Evolutionary conservation across 768 basidiomycete genomes (phyloP).

Genomic region (Pluteus cervinus): DNA sequence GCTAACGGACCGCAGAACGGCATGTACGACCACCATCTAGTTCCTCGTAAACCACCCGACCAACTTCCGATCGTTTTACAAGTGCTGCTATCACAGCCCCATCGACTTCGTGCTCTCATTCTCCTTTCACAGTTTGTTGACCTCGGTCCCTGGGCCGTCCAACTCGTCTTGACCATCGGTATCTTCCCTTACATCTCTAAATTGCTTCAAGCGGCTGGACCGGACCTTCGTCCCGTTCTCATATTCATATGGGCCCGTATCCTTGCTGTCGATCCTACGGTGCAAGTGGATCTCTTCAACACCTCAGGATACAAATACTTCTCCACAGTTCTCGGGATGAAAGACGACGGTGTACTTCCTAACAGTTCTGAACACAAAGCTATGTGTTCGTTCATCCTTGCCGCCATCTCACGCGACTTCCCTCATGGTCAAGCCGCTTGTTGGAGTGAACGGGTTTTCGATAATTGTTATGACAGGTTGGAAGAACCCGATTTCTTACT

Average conservation of each 20-base stretch:
- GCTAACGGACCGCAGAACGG: conserved; percentile 19
- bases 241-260: conserved; percentile 99
- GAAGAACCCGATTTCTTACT: conserved; percentile 90
- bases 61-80: conserved; percentile 98
- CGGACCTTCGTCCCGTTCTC: conserved; percentile 92
- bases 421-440: conserved; percentile 84
- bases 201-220: conserved; percentile 89
- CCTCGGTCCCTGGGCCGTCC: conserved; percentile 97
- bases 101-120: conserved; percentile 91
- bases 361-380: conserved; percentile 95
- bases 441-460: conserved; percentile 75
- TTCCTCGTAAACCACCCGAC: conserved; percentile 89
- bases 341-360: conserved; percentile 71
- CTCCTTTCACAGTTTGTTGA: conserved; percentile 97
- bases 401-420: conserved; percentile 85
- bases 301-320: conserved; percentile 85
- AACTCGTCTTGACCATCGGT: conserved; percentile 91
- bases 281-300: conserved; percentile 84
- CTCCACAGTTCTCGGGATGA: conserved; percentile 64
- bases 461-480: conserved; percentile 78
- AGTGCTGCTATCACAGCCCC: conserved; percentile 92
- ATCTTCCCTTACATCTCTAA: conserved; percentile 99
- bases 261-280: conserved; percentile 90
- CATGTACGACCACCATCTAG: conserved; percentile 43
- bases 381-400: conserved; percentile 97